Evolutionary conservation across 1,139 yeast genomes (phyloP), one percentile per base, ranked within the genome.

Genomic region (Pichia sp.): DNA sequence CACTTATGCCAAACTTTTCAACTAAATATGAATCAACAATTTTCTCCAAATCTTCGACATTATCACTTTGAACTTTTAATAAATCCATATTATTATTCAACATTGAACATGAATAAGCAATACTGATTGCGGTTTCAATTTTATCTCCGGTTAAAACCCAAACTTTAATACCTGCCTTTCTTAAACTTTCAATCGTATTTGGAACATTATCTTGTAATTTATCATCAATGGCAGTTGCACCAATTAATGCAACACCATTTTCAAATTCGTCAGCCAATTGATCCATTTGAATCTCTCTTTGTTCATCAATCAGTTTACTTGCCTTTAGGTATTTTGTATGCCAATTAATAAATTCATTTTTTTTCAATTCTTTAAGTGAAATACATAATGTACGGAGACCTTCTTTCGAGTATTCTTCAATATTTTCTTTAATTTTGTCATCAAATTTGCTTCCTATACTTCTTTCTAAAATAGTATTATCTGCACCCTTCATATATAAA

Each of bases 141-240:
- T 91, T 87, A 70, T 93, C 99, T 68, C 99, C 99, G 14, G 99
- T 93, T 53, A 93, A 75, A 45, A 93, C 98, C 99, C 99, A 93
- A 52, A 93, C 73, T 69, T 93, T 93, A 60, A 93, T 87, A 62
- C 99, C 99, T 5, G 97, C 98, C 59, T 84, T 79, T n/a, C 86
- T 87, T 52, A 93, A 77, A 46, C 85, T 71, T 10, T 89, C 85
- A 68, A 93, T 93, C 1, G 98, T 80, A 58, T 87, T 91, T 3
- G 99, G 97, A 11, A 93, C 99, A 64, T 98, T 98, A 53, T 84
- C 87, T 71, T 93, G 99, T 54, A 93, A 76, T 63, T 96, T 79
- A 70, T 93, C 99, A 68, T 93, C 99, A 67, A 93, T 93, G 25
- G 98, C 99, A 39, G 99, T 93, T 59, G 98, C 98, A 55, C 99